A percentile compares a stretch with the other conserved stretches of the same genome.
These are phyloP conservation scores for Cystobasidium slooffiae DNA, from an alignment of 1,284 basidiomycete genomes.

Conservation along the genomic window DNA sequence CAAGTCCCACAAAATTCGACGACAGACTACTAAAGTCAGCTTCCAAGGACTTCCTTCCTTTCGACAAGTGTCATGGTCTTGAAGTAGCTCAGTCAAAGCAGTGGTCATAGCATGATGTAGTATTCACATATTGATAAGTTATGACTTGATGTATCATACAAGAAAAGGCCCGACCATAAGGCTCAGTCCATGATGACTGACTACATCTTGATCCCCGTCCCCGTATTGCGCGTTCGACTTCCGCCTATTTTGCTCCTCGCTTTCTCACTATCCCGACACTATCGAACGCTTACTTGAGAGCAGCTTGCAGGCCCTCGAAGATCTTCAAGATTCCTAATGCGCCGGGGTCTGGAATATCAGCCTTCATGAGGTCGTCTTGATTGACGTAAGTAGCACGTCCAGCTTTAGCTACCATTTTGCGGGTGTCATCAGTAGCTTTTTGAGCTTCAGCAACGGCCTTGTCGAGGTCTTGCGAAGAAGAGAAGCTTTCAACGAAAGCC, in stretches of 20 bases:
- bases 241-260: too few relatives aligned
- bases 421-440: slow-evolving; percentile 73
- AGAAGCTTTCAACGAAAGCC: slow-evolving; percentile 64
- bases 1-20: too few relatives aligned
- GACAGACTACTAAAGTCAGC: too few relatives aligned
- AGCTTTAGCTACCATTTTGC: slow-evolving; percentile 77
- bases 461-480: slow-evolving; percentile 55
- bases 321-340: slow-evolving; percentile 86
- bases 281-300: slow-evolving; percentile 1
- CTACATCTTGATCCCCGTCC: too few relatives aligned
- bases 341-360: slow-evolving; percentile 61
- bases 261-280: too few relatives aligned
- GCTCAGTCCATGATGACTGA: background rate
- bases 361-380: slow-evolving; percentile 58
- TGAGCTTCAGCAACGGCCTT: slow-evolving; percentile 69
- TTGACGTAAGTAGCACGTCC: slow-evolving; percentile 88
- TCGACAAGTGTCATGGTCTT: too few relatives aligned
- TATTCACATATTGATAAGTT: too few relatives aligned
- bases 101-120: too few relatives aligned
- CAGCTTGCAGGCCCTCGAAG: slow-evolving; percentile 62
- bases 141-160: slow-evolving; percentile 18
- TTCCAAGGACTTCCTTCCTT: too few relatives aligned
- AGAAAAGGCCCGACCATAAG: background rate
- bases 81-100: too few relatives aligned
- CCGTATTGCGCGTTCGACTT: too few relatives aligned